Conservation (phyloP, 2,329 filamentous ascomycete genomes). For the Claviceps humidiphila region DNA sequence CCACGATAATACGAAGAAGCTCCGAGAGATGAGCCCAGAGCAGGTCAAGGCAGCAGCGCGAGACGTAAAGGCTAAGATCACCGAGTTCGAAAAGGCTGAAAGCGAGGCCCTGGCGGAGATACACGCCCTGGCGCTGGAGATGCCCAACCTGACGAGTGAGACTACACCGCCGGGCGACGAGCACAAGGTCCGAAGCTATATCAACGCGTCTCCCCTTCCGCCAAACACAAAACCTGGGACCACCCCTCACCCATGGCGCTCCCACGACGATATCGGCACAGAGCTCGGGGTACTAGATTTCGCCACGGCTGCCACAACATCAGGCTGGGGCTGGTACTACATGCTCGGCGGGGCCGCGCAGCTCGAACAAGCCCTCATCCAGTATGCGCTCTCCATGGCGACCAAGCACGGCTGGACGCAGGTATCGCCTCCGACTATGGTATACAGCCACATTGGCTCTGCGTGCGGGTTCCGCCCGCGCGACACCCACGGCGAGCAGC, state of each 20-base stretch:
- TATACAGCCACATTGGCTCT: slow-evolving; percentile 80
- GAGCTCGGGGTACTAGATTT: slow-evolving; percentile 90
- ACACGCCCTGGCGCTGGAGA: slow-evolving; percentile 56
- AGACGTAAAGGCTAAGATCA: slow-evolving; percentile 48
- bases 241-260: slow-evolving; percentile 39
- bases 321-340: slow-evolving; percentile 97
- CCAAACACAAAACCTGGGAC: slow-evolving; percentile 11
- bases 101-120: slow-evolving; percentile 50
- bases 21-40: slow-evolving; percentile 28
- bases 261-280: slow-evolving; percentile 75
- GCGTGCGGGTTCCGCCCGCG: slow-evolving; percentile 92
- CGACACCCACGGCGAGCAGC: slow-evolving; percentile 80
- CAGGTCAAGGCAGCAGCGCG: slow-evolving; percentile 51
- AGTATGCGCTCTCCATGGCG: slow-evolving; percentile 68
- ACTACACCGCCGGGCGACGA: slow-evolving; percentile 60
- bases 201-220: slow-evolving; percentile 54
- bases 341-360: slow-evolving; percentile 81
- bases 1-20: slow-evolving; percentile 25
- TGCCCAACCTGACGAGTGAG: slow-evolving; percentile 76
- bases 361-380: slow-evolving; percentile 85
- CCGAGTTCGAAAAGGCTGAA: slow-evolving; percentile 48
- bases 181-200: slow-evolving; percentile 56
- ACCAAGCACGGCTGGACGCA: slow-evolving; percentile 63
- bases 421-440: slow-evolving; percentile 75
- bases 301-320: slow-evolving; percentile 61